A percentile compares a stretch with the other conserved stretches of the same genome.
phyloP scores from a whole-genome alignment of 495 filamentous ascomycete species.

The Tuber brumale region DNA sequence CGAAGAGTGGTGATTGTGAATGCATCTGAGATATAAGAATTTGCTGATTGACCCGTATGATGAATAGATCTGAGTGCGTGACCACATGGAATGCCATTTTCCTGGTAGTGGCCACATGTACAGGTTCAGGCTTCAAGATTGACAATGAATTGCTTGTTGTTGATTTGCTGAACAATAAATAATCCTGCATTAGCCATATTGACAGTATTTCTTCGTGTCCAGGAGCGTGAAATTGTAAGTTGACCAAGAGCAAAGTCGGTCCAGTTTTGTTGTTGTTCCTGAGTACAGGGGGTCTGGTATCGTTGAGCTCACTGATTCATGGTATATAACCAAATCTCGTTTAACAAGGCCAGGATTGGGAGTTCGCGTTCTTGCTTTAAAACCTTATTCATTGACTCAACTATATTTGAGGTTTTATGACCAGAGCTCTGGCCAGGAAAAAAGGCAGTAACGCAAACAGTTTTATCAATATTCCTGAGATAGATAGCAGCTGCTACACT shows the following conservation, averaged over 20 bases:
- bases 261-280: too few species aligned
- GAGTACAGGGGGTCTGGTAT: too few species aligned
- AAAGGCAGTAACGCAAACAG: constrained; percentile 6
- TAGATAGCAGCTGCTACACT: constrained; percentile 5
- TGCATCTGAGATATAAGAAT: background rate
- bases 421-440: background rate
- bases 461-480: background rate
- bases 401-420: constrained; percentile 18
- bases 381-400: constrained; percentile 8
- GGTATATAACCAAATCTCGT: constrained; percentile 11
- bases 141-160: background rate
- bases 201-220: too few species aligned
- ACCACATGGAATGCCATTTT: background rate
- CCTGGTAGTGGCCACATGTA: background rate
- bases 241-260: too few species aligned
- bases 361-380: background rate
- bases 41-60: background rate
- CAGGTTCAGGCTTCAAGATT: background rate
- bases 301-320: constrained; percentile 4
- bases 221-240: too few species aligned
- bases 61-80: background rate
- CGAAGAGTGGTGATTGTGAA: background rate
- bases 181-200: too few species aligned
- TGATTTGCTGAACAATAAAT: background rate
- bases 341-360: background rate